phyloP scores from a whole-genome alignment of 148 eudicot genomes.

The Rhododendron kiyosumense region DNA sequence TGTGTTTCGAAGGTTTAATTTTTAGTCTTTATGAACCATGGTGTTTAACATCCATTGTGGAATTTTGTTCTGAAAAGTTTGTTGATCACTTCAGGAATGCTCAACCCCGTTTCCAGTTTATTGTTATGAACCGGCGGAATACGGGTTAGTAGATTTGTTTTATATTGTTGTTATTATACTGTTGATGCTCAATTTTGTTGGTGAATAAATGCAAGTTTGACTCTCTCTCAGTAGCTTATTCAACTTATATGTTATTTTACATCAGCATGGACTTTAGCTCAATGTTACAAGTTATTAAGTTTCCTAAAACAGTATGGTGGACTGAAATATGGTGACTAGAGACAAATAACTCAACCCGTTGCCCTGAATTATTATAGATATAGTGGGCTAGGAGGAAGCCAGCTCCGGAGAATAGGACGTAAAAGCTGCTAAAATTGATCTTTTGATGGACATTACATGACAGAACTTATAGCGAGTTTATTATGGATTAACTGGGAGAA shows the following conservation, averaged over 20 bases:
- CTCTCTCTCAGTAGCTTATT: not conserved
- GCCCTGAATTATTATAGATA: not conserved
- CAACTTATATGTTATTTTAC: too few relatives aligned
- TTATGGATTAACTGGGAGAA: not conserved
- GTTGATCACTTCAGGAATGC: slow-evolving; percentile 47
- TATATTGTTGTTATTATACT: not conserved
- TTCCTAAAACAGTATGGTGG: not conserved
- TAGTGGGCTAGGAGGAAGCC: not conserved
- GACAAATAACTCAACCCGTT: not conserved
- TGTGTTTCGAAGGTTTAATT: not conserved
- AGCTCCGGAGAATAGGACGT: not conserved
- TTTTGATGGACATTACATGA: not conserved
- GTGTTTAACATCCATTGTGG: not conserved
- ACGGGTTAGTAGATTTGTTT: slow-evolving; percentile 38
- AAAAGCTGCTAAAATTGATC: not conserved
- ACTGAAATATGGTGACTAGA: not conserved
- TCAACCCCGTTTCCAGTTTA: slow-evolving; percentile 86
- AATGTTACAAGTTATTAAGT: not conserved
- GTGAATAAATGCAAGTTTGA: not conserved
- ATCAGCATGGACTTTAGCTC: not conserved
- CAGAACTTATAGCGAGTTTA: not conserved
- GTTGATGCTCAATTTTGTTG: not conserved
- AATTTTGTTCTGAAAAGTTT: not conserved
- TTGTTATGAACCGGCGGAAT: slow-evolving; percentile 83
- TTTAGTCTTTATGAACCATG: not conserved